These are phyloP conservation scores for Alopecurus myosuroides DNA, from an alignment of 176 grass and related monocot genomes.

Conservation along the genomic window DNA sequence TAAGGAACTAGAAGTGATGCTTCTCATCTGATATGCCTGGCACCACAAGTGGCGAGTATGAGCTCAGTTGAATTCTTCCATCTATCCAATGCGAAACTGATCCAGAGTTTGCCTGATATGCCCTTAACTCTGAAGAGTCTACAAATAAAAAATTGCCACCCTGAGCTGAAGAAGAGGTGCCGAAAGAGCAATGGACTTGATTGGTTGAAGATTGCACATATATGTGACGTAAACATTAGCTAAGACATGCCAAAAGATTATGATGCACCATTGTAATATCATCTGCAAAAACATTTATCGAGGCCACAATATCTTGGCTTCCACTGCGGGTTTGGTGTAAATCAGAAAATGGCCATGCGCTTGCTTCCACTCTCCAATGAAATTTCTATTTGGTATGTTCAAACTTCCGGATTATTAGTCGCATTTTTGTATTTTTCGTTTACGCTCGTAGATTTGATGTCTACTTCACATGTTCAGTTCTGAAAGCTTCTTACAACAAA, in stretches of 20 bases:
- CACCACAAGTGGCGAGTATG: neutral
- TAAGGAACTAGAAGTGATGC: constrained; percentile 7
- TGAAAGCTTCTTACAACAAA: neutral
- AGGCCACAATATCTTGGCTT: neutral
- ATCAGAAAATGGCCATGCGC: neutral
- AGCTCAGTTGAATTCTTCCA: constrained; percentile 7
- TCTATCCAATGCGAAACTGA: constrained; percentile 8
- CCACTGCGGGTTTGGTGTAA: neutral
- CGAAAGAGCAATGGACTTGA: neutral
- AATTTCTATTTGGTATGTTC: neutral
- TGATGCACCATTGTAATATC: neutral
- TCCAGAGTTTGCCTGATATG: constrained; percentile 10
- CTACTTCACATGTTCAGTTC: neutral
- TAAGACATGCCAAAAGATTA: neutral
- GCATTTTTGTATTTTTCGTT: neutral
- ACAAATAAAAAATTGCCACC: neutral
- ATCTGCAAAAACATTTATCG: neutral
- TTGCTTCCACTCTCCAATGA: neutral
- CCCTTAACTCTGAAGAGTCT: constrained; percentile 5
- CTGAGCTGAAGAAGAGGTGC: constrained; percentile 12
- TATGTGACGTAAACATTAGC: neutral
- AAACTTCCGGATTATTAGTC: neutral
- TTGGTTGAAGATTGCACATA: constrained; percentile 19
- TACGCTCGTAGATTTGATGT: neutral
- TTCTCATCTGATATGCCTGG: constrained; percentile 17